Percentiles rank a stretch among this genome's conserved stretches.
Conservation (phyloP, 441 rosid species). For the Croton setiger region DNA sequence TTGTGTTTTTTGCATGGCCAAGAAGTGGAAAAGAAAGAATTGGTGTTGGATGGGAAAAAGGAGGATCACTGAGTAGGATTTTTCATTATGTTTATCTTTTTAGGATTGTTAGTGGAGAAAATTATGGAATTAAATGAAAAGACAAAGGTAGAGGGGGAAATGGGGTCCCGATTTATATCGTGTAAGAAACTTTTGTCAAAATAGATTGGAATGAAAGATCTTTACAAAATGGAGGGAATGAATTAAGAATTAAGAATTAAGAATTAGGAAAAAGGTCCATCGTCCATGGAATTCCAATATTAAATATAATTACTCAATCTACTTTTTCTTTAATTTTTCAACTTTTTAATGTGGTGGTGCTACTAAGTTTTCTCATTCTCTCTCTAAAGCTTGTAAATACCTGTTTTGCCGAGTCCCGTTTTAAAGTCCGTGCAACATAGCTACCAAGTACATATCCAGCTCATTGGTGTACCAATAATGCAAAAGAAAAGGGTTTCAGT, state of each 20-base stretch:
- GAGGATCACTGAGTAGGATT: conserved; percentile 18
- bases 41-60: neutral
- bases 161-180: conserved; percentile 20
- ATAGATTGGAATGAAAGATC: conserved; percentile 24
- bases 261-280: neutral
- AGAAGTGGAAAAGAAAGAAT: neutral
- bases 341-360: conserved; percentile 13
- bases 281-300: conserved; percentile 22
- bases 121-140: conserved; percentile 21
- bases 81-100: conserved; percentile 20
- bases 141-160: conserved; percentile 34
- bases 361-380: too few relatives aligned
- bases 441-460: conserved; percentile 33
- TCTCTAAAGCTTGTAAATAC: too few relatives aligned
- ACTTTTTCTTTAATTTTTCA: conserved; percentile 6
- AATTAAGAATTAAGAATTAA: conserved; percentile 1
- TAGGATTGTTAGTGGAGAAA: conserved; percentile 28
- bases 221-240: conserved; percentile 37
- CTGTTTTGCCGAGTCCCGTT: too few relatives aligned
- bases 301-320: conserved; percentile 21
- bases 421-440: too few relatives aligned
- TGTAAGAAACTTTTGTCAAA: conserved; percentile 36
- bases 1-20: conserved; percentile 33
- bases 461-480: conserved; percentile 36
- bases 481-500: conserved; percentile 25